Evolutionary conservation across 257 asterid genomes (phyloP).

Genomic region (Solanum appendiculatum): DNA sequence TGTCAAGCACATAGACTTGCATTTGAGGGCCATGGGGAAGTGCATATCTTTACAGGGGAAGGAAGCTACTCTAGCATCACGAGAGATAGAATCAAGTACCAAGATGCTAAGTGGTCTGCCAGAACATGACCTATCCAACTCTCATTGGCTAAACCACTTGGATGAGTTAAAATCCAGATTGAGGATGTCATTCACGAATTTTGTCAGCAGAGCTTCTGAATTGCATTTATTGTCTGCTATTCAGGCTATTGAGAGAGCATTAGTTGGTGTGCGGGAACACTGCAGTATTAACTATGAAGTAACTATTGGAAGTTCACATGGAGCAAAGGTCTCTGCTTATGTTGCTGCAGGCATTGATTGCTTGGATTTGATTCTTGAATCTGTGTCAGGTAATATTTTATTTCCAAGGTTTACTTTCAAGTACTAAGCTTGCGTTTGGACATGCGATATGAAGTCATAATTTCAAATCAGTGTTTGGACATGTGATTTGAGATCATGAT

Average conservation of each 20-base stretch:
- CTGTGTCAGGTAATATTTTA: slow-evolving; percentile 47
- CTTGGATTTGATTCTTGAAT: slow-evolving; percentile 69
- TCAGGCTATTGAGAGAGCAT: slow-evolving; percentile 83
- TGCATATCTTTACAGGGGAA: slow-evolving; percentile 80
- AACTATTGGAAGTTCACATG: slow-evolving; percentile 41
- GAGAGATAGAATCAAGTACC: slow-evolving; percentile 42
- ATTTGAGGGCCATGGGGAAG: slow-evolving; percentile 69
- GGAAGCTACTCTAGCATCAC: slow-evolving; percentile 55
- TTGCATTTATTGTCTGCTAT: slow-evolving; percentile 53
- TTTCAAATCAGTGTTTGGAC: background rate
- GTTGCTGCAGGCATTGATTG: slow-evolving; percentile 88
- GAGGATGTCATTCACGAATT: slow-evolving; percentile 53
- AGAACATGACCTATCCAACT: slow-evolving; percentile 11
- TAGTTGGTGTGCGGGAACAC: slow-evolving; percentile 69
- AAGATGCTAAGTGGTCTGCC: slow-evolving; percentile 23
- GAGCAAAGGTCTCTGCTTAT: slow-evolving; percentile 54
- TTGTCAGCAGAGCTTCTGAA: slow-evolving; percentile 54
- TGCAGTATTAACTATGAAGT: slow-evolving; percentile 53
- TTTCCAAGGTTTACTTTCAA: background rate
- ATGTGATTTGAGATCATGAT: background rate
- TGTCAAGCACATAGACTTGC: slow-evolving; percentile 52
- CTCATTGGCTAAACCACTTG: slow-evolving; percentile 28
- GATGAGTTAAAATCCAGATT: slow-evolving; percentile 45
- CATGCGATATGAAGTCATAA: background rate
- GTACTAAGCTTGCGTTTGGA: background rate